Base-by-base conservation (phyloP, 2,329 filamentous ascomycete genomes). In the Fusarium dlaminii region DNA sequence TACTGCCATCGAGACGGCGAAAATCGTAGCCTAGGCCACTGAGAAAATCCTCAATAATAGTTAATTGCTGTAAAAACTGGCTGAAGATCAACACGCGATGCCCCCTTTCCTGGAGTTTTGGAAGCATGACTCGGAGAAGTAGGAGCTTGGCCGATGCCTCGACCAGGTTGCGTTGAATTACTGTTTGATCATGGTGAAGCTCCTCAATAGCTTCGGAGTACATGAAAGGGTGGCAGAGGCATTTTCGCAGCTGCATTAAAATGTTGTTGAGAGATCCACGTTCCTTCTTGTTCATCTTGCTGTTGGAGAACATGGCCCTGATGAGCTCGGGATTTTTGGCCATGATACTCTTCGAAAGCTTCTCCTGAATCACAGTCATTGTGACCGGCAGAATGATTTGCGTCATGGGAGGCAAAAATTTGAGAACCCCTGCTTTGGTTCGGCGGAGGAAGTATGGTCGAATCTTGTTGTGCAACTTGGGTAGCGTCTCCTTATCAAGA, bases 371-470 rank as follows among this genome's bases (percentile, higher is more conserved):
- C 20, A 94, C 87, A 4, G 94, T 95, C 95, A 98, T 98, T 6
- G 94, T 95, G n/a, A 99, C 92, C 0, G 96, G 96, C 9, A 99
- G 85, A 70, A 99, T 98, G 76, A 99, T 95, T 79, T 98, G 96
- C 3, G 93, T 92, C 90, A 99, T 95, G 0, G 96, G 92, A 2
- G 96, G 96, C 15, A 99, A 86, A 82, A 98, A 98, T 43, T 94
- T 96, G 59, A 99, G 86, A 1, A 98, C 96, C 70, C 96, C 92
- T 18, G 91, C 91, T 81, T 99, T 99, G 6, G 96, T 98, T 49
- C 96, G 91, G 52, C 90, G 85, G 30, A 92, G 81, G 73, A 92
- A 91, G 75, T 91, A 92, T 0, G 90, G 90, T 5, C 94, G 90
- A 70, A 98, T 97, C 79, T 95, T 88, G 6, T 93, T 89, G 78